Percentiles rank a stretch among this genome's conserved stretches.
These are phyloP conservation scores for Stagonosporopsis rhizophila DNA, from an alignment of 2,329 filamentous ascomycete species.

Conservation along the genomic window DNA sequence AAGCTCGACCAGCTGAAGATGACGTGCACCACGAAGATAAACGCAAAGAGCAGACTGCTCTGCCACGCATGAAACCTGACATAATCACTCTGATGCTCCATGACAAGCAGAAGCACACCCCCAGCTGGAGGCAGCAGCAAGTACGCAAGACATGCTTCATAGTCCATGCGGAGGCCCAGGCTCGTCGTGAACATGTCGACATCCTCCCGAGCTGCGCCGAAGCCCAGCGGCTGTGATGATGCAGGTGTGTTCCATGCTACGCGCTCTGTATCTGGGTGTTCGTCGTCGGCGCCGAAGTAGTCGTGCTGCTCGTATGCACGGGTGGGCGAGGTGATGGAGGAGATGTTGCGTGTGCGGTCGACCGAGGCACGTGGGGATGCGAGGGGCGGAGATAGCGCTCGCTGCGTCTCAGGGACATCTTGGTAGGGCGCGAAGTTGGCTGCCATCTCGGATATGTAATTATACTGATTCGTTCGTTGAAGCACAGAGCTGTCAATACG, in stretches of 20 bases:
- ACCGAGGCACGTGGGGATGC: conserved; percentile 52
- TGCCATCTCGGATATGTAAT: conserved; percentile 29
- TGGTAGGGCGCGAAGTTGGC: conserved; percentile 92
- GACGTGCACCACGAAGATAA: conserved; percentile 74
- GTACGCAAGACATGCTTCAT: conserved; percentile 92
- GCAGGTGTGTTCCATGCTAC: conserved; percentile 36
- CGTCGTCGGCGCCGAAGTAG: conserved; percentile 39
- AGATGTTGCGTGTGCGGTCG: conserved; percentile 42
- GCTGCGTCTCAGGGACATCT: conserved; percentile 84
- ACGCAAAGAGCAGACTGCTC: conserved; percentile 80
- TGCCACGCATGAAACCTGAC: conserved; percentile 99
- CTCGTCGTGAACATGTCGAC: conserved; percentile 86
- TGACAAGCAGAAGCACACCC: conserved; percentile 79
- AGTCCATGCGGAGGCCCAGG: conserved; percentile 82
- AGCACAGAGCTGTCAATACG: not conserved
- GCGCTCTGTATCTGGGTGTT: conserved; percentile 33
- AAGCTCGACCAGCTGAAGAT: conserved; percentile 85
- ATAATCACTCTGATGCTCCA: conserved; percentile 96
- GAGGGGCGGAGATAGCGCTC: conserved; percentile 76
- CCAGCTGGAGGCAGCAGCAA: conserved; percentile 83
- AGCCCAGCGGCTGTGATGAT: conserved; percentile 8
- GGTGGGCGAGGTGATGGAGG: conserved; percentile 41
- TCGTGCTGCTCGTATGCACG: conserved; percentile 51
- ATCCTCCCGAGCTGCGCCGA: conserved; percentile 61
- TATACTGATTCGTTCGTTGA: not conserved